A percentile compares a stretch with the other conserved stretches of the same genome.
Conservation (phyloP, 139 green algal species). For the Prasinococcaceae sp. region DNA sequence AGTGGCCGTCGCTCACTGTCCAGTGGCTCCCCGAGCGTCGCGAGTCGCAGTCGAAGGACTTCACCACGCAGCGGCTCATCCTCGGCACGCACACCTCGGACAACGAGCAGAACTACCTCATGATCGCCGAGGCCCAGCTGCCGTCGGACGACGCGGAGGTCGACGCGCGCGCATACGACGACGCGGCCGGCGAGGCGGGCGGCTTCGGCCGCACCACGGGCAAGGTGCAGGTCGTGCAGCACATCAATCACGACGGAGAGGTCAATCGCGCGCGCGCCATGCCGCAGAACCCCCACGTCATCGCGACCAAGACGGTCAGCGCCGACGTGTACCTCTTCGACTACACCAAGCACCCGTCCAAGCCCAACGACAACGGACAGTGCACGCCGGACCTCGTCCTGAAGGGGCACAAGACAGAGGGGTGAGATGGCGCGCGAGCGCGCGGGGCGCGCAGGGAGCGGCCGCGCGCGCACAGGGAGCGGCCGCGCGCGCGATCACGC, state of each 20-base stretch:
- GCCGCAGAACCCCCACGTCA: constrained; percentile 70
- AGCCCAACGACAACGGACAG: constrained; percentile 50
- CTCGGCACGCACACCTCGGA: constrained; percentile 96
- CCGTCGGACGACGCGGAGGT: constrained; percentile 80
- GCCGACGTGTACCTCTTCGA: constrained; percentile 93
- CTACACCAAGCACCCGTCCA: constrained; percentile 88
- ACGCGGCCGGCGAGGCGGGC: constrained; percentile 75
- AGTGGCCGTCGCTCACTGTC: constrained; percentile 95
- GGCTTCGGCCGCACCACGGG: constrained; percentile 71
- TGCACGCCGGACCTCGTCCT: constrained; percentile 83
- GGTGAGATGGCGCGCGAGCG: background rate
- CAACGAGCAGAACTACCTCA: constrained; percentile 96
- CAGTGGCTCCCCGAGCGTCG: constrained; percentile 78
- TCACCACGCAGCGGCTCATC: constrained; percentile 83
- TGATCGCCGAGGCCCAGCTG: constrained; percentile 76
- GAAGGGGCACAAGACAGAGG: constrained; percentile 69
- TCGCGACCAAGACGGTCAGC: constrained; percentile 92
- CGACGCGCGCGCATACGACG: constrained; percentile 57
- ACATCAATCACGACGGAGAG: constrained; percentile 97
- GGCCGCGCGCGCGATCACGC: too few relatives aligned
- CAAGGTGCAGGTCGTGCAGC: constrained; percentile 77
- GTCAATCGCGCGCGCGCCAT: constrained; percentile 82
- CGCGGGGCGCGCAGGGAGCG: too few relatives aligned
- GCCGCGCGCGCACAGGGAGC: too few relatives aligned
- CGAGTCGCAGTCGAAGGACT: constrained; percentile 49